Evolutionary conservation across 257 asterid species (phyloP).

Genomic region (Solanum rostratum): DNA sequence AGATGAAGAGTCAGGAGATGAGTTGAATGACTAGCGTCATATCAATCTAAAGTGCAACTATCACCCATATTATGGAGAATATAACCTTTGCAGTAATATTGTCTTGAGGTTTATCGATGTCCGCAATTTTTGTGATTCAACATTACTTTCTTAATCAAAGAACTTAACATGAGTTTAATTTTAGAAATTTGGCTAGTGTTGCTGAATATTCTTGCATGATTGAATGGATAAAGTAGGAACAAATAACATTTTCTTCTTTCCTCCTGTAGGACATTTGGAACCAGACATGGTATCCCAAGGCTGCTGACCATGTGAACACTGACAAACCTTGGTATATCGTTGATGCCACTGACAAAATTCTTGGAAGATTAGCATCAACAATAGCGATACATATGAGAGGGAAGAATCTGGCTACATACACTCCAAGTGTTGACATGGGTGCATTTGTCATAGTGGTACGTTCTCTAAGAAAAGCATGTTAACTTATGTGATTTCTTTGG

Average conservation of each 20-base stretch:
- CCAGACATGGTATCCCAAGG: slow-evolving; percentile 94
- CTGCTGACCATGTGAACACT: slow-evolving; percentile 75
- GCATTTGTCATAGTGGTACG: slow-evolving; percentile 88
- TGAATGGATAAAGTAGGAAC: background rate
- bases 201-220: background rate
- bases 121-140: background rate
- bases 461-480: background rate
- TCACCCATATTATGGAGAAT: background rate
- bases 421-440: slow-evolving; percentile 99
- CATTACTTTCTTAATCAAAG: background rate
- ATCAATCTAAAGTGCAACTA: background rate
- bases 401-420: slow-evolving; percentile 78
- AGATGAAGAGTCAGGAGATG: background rate
- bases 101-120: background rate
- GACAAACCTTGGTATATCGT: slow-evolving; percentile 81
- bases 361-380: slow-evolving; percentile 89
- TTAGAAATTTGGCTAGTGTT: background rate
- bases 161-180: background rate
- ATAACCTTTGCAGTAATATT: background rate
- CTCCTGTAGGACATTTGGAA: slow-evolving; percentile 79
- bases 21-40: background rate
- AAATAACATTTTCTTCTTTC: slow-evolving; percentile 3
- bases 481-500: background rate
- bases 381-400: slow-evolving; percentile 89
- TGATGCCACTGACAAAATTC: slow-evolving; percentile 85